Conservation (phyloP, 371 early-diverging fungal genomes). For the Mucor velutinosus region DNA sequence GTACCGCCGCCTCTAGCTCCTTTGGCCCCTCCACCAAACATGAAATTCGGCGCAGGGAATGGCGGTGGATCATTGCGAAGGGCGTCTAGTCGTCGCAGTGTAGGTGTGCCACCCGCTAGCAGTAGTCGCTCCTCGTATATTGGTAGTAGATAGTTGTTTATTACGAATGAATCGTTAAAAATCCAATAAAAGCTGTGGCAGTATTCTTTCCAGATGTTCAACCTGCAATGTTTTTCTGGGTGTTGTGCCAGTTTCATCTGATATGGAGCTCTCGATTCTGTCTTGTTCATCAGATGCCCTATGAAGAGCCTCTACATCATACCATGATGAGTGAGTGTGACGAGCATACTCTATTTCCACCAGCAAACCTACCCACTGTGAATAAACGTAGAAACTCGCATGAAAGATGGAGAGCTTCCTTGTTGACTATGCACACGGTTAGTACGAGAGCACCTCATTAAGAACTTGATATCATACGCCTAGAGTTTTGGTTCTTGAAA, state of each 20-base stretch:
- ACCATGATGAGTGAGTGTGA: not conserved
- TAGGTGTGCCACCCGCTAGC: slow-evolving; percentile 1
- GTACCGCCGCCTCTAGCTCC: not conserved
- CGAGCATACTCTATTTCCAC: not conserved
- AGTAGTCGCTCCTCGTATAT: slow-evolving; percentile 12
- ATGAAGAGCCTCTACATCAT: slow-evolving; percentile 24
- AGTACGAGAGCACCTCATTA: not conserved
- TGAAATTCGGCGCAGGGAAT: not conserved
- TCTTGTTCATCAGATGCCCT: slow-evolving; percentile 23
- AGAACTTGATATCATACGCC: not conserved
- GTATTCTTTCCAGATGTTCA: slow-evolving; percentile 26
- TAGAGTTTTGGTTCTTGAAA: slow-evolving; percentile 12
- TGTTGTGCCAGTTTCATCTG: not conserved
- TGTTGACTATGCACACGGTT: slow-evolving; percentile 23
- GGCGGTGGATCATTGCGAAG: slow-evolving; percentile 7
- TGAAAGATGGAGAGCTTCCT: slow-evolving; percentile 39
- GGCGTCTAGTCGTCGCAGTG: slow-evolving; percentile 20
- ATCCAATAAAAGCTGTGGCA: slow-evolving; percentile 32
- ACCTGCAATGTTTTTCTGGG: not conserved
- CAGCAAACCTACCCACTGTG: slow-evolving; percentile 26
- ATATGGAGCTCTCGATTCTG: not conserved
- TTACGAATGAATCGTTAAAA: slow-evolving; percentile 9
- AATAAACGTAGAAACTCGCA: slow-evolving; percentile 40
- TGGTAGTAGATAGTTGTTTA: slow-evolving; percentile 10
- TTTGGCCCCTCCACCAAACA: not conserved